A percentile compares a stretch with the other conserved stretches of the same genome.
These are phyloP conservation scores for Pichia kluyveri DNA, from an alignment of 805 yeast species.

Conservation along the genomic window DNA sequence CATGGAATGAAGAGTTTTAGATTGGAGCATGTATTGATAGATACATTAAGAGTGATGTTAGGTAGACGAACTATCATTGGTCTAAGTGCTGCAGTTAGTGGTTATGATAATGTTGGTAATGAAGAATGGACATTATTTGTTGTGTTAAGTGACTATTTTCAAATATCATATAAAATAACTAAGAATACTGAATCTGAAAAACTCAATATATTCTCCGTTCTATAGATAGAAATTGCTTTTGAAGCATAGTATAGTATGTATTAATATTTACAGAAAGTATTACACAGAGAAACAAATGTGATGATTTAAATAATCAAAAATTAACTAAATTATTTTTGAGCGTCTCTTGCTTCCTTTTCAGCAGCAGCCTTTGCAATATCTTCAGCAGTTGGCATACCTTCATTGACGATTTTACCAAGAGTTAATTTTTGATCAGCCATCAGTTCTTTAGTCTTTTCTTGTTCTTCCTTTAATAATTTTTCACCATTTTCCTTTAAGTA, in stretches of 20 bases:
- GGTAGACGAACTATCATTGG: conserved; percentile 19
- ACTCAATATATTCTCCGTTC: background rate
- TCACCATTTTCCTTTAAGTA: conserved; percentile 49
- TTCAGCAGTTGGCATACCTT: conserved; percentile 73
- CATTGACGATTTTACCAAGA: conserved; percentile 74
- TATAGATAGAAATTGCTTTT: no score
- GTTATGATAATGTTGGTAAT: conserved; percentile 6
- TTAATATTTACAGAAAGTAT: background rate
- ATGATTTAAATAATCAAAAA: background rate
- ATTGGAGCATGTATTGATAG: conserved; percentile 35
- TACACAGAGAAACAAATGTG: background rate
- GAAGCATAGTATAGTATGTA: background rate
- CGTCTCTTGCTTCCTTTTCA: conserved; percentile 9
- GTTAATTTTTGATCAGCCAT: conserved; percentile 78
- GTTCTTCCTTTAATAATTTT: conserved; percentile 78
- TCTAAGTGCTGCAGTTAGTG: conserved; percentile 5
- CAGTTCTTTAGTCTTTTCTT: conserved; percentile 67
- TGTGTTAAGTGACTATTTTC: background rate
- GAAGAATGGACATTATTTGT: conserved; percentile 5
- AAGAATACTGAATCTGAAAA: background rate
- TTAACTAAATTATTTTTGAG: background rate
- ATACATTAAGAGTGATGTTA: conserved; percentile 14
- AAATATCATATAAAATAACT: background rate
- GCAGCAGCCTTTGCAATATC: conserved; percentile 36
- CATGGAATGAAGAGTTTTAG: conserved; percentile 34